Evolutionary conservation across 2,329 filamentous ascomycete genomes (phyloP), one percentile per base, ranked within the genome.

Genomic region (Phaeosphaeriaceae sp.): DNA sequence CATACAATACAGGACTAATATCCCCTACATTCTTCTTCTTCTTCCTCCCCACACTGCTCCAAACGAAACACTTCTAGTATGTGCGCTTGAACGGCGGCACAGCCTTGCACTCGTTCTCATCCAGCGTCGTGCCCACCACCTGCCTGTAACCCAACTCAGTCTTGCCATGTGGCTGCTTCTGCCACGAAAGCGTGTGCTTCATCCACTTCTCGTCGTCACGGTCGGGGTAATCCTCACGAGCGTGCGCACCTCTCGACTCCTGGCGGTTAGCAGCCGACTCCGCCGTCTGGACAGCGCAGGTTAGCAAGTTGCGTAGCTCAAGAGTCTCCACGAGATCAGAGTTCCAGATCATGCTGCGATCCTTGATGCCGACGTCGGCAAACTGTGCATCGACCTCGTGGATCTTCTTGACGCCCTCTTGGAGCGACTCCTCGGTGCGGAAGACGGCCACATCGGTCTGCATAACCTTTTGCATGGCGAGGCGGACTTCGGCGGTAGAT

Each of bases 311-410:
- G 76, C 93, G 88, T 75, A 98, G 85, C 83, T 99, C 95, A 56
- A 99, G 88, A 7, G 94, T 96, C 86, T 98, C 94, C 62, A 97
- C 92, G 41, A 98, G 88, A 76, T 98, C 94, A 22, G 91, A 93
- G 88, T 98, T 98, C 94, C 94, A 98, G 84, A 98, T 98, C 94
- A 98, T 97, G 86, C 92, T 96, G 80, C 95, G 91, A 81, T 98
- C 94, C 88, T 97, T 96, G 83, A 92, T 97, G 75, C 92, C 92
- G 70, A 98, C 90, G 75, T 97, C 85, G 71, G 85, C 81, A 82
- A 91, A 98, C 73, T 84, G 86, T 71, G 86, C 80, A 78, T 98
- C 94, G 70, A 98, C 92, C 69, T 92, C 88, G 66, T 82, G 88
- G 79, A 98, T 95, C 84, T 89, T 93, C 80, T 85, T 84, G 62